Evolutionary conservation across 176 grass and related monocot species (phyloP).

Genomic region (Aegilops sharonensis): DNA sequence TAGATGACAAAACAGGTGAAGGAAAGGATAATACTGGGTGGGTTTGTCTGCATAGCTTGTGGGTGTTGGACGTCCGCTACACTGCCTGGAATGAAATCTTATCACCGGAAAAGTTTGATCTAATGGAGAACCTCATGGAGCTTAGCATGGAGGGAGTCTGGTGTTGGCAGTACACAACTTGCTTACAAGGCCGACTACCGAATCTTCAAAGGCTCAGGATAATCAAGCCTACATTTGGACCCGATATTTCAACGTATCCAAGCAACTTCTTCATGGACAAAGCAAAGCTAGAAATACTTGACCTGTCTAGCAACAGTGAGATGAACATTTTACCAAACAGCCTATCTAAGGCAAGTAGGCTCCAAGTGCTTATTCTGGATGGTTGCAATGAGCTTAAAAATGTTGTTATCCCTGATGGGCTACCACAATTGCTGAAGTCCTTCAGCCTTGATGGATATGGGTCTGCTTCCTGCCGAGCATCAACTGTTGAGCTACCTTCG

Average conservation of each 20-base stretch:
- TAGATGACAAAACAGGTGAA: background rate
- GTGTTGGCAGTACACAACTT: background rate
- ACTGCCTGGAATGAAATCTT: background rate
- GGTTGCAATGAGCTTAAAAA: too few species aligned
- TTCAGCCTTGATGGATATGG: slow-evolving; percentile 26
- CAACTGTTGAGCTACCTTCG: too few species aligned
- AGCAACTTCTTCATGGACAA: background rate
- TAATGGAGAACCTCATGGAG: background rate
- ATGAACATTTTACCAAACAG: background rate
- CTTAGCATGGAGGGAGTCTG: background rate
- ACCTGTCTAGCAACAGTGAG: background rate
- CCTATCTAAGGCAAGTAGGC: background rate
- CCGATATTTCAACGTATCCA: too few species aligned
- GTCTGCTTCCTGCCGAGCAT: background rate
- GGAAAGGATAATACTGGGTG: background rate
- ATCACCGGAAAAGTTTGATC: background rate
- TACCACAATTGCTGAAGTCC: background rate
- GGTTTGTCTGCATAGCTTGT: background rate
- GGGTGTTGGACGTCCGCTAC: background rate
- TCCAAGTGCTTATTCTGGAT: too few species aligned
- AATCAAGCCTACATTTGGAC: background rate
- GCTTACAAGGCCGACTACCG: background rate
- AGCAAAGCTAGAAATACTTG: background rate
- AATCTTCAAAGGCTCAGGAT: background rate
- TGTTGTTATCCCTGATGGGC: too few species aligned